These are phyloP conservation scores for Aphanocladium album DNA, from an alignment of 2,329 filamentous ascomycete genomes.

Conservation along the genomic window DNA sequence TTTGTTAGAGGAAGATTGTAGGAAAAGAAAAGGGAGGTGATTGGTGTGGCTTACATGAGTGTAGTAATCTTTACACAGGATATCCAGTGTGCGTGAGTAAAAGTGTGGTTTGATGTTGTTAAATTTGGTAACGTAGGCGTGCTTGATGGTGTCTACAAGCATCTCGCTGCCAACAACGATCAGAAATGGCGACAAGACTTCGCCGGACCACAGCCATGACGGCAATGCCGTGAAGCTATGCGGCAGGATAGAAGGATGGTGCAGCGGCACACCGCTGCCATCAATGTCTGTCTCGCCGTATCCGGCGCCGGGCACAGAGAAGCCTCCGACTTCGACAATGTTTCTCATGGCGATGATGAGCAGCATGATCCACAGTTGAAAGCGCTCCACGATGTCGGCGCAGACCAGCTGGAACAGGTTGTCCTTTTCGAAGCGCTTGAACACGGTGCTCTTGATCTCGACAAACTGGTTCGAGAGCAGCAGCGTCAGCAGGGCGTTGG, in stretches of 20 bases:
- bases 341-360: constrained; percentile 95
- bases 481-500: constrained; percentile 86
- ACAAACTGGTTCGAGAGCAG: constrained; percentile 97
- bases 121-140: constrained; percentile 97
- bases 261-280: constrained; percentile 51
- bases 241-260: constrained; percentile 72
- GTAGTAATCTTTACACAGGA: constrained; percentile 96
- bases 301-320: constrained; percentile 58
- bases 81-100: constrained; percentile 85
- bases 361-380: constrained; percentile 96
- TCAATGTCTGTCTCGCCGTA: constrained; percentile 40
- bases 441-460: constrained; percentile 96
- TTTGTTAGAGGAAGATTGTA: constrained; percentile 11
- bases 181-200: constrained; percentile 87
- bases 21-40: background rate
- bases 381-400: constrained; percentile 92
- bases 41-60: constrained; percentile 74
- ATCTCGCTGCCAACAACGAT: constrained; percentile 95
- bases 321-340: constrained; percentile 87
- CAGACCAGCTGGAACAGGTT: constrained; percentile 96
- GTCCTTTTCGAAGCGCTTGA: constrained; percentile 98
- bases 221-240: constrained; percentile 89
- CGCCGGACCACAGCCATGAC: constrained; percentile 68
- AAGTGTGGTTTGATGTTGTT: constrained; percentile 92
- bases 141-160: constrained; percentile 94